Base-by-base conservation (phyloP, 2,329 filamentous ascomycete species). In the Beauveria rudraprayagi region DNA sequence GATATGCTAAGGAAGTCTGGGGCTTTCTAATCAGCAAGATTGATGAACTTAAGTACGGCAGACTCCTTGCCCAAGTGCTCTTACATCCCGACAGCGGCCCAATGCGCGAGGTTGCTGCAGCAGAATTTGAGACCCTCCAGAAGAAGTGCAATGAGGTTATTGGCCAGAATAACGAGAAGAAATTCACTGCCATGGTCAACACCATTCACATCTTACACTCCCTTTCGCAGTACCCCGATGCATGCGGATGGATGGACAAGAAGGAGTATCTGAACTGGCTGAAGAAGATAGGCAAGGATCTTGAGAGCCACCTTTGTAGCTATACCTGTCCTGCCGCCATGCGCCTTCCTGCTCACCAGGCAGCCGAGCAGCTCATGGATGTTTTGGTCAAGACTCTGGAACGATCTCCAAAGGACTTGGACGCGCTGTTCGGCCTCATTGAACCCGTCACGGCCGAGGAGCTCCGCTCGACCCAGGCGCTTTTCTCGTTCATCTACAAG, bases 1-100 rank as follows among this genome's bases (percentile, higher is more conserved):
- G 92, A 62, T 99, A 97, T 70, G 87, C 94, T 0, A 89, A 89
- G 65, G 92, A 99, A 69, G 85, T 92, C 5, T 95, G 92, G 88
- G 76, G 80, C 1, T 88, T 92, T 68, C 87, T 97, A 65, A 79
- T 88, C n/a, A 82, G 83, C 26, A 90, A 88, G 68, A 79, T 97
- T 60, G 89, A 91, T 63, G 90, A 97, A 55, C 83, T 92, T 68
- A 89, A 87, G 63, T 96, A 95, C 68, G 94, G 95, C 3, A 86
- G 94, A 17, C 91, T 99, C 73, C 86, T 99, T 65, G 90, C 91
- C 0, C 94, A 99, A 71, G 85, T 96, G 16, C 81, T 99, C 24
- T 81, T 84, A 3, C 85, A 96, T 68, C 79, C 85, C 0, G 87
- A 89, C 17, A 96, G 92, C 70, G 83, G 81, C 30, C 80, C 88